Conservation (phyloP, 495 filamentous ascomycete species). For the Aspergillus heteromorphus region DNA sequence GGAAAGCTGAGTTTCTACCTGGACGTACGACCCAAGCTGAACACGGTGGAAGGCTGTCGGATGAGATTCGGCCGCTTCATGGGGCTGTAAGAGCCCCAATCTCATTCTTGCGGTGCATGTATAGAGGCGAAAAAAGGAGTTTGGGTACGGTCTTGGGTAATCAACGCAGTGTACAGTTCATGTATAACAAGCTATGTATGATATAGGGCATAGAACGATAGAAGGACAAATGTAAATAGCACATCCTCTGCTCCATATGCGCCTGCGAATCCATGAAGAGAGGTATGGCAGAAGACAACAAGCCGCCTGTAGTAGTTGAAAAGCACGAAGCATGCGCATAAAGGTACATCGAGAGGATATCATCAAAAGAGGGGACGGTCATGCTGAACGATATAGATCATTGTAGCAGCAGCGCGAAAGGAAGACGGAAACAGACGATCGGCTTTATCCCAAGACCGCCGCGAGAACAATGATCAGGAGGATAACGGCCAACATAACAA, state of each 20-base stretch:
- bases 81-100: slow-evolving; percentile 44
- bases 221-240: slow-evolving; percentile 14
- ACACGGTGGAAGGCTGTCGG: slow-evolving; percentile 81
- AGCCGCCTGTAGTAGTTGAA: slow-evolving; percentile 1
- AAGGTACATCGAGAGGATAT: slow-evolving; percentile 23
- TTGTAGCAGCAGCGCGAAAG: slow-evolving; percentile 1
- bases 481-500: slow-evolving; percentile 87
- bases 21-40: slow-evolving; percentile 92
- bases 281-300: slow-evolving; percentile 7
- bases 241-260: slow-evolving; percentile 15
- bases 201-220: slow-evolving; percentile 22
- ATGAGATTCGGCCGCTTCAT: slow-evolving; percentile 65
- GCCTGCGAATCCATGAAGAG: slow-evolving; percentile 5
- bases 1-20: slow-evolving; percentile 83
- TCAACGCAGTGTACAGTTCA: slow-evolving; percentile 30
- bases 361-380: slow-evolving; percentile 12
- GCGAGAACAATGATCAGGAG: slow-evolving; percentile 84
- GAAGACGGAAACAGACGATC: background rate
- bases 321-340: slow-evolving; percentile 3
- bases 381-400: slow-evolving; percentile 10
- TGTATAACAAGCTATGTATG: slow-evolving; percentile 40
- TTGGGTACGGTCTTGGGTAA: slow-evolving; percentile 18
- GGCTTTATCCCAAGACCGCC: slow-evolving; percentile 56
- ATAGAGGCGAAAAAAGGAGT: slow-evolving; percentile 28
- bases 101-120: slow-evolving; percentile 14